These are phyloP conservation scores for Yamadazyma taylorii DNA, from an alignment of 1,139 yeast genomes.

Conservation along the genomic window DNA sequence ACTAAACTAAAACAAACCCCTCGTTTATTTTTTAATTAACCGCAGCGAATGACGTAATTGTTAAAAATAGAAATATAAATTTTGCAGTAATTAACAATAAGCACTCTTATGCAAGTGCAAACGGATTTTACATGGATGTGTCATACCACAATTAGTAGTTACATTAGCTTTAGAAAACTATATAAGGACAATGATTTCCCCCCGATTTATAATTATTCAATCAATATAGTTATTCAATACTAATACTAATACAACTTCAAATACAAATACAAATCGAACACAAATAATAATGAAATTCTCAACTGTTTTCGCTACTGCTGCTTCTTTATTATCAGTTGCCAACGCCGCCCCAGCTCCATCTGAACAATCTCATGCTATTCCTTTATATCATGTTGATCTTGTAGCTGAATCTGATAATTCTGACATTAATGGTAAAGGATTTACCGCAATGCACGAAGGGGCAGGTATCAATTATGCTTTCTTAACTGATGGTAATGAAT, in stretches of 20 bases:
- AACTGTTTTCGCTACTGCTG: slow-evolving; percentile 15
- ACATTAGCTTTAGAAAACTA: too few species aligned
- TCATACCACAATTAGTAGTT: too few species aligned
- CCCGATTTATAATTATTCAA: background rate
- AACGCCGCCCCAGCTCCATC: slow-evolving; percentile 18
- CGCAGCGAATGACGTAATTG: slow-evolving; percentile 6
- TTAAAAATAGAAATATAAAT: slow-evolving; percentile 5
- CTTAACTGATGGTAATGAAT: slow-evolving; percentile 23
- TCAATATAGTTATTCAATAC: background rate
- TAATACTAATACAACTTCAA: background rate
- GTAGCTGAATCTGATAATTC: slow-evolving; percentile 19
- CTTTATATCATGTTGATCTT: slow-evolving; percentile 14
- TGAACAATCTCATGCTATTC: slow-evolving; percentile 1
- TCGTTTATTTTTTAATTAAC: too few species aligned
- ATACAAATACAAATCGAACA: too few species aligned
- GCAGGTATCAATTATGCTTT: slow-evolving; percentile 54
- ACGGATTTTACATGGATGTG: too few species aligned
- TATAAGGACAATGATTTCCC: background rate
- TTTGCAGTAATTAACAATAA: background rate
- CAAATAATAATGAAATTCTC: slow-evolving; percentile 22
- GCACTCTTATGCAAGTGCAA: background rate
- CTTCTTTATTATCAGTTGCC: slow-evolving; percentile 17
- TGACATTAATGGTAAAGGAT: slow-evolving; percentile 26
- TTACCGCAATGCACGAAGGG: slow-evolving; percentile 49
- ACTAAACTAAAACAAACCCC: too few species aligned